Conservation (phyloP, 345 rosid species). For the Melaleuca quinquenervia region DNA sequence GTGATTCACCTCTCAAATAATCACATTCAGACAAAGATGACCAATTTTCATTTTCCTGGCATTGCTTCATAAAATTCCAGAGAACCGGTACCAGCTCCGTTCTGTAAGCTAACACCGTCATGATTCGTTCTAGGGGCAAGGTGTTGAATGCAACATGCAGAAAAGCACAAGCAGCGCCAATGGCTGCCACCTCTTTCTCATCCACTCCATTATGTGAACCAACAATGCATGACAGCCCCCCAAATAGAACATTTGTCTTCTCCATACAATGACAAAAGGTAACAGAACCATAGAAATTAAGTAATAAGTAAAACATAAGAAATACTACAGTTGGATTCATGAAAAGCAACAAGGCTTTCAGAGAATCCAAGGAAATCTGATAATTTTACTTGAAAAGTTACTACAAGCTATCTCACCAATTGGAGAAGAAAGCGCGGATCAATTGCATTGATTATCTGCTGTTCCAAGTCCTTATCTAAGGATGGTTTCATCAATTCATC, state of each 20-base stretch:
- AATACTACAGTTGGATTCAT: background rate
- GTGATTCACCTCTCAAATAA: slow-evolving; percentile 68
- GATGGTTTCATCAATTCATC: slow-evolving; percentile 42
- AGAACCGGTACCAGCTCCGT: slow-evolving; percentile 87
- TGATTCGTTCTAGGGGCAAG: slow-evolving; percentile 69
- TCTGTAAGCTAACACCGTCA: slow-evolving; percentile 89
- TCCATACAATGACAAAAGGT: background rate
- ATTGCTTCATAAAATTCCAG: slow-evolving; percentile 86
- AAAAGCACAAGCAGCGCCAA: slow-evolving; percentile 93
- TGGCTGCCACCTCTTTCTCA: slow-evolving; percentile 64
- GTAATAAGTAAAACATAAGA: background rate
- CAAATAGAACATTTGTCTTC: slow-evolving; percentile 79
- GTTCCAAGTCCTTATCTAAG: slow-evolving; percentile 49
- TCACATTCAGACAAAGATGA: slow-evolving; percentile 49
- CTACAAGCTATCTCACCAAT: slow-evolving; percentile 46
- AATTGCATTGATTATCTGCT: slow-evolving; percentile 65
- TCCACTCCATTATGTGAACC: slow-evolving; percentile 23
- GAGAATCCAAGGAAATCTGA: background rate
- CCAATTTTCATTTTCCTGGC: slow-evolving; percentile 87
- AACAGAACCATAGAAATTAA: background rate
- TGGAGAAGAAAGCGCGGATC: slow-evolving; percentile 84
- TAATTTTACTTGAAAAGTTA: background rate
- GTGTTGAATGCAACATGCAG: slow-evolving; percentile 70
- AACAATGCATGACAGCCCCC: slow-evolving; percentile 23
- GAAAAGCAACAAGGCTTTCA: background rate